These are phyloP conservation scores for Trametes cubensis DNA, from an alignment of 768 basidiomycete genomes.

Conservation along the genomic window DNA sequence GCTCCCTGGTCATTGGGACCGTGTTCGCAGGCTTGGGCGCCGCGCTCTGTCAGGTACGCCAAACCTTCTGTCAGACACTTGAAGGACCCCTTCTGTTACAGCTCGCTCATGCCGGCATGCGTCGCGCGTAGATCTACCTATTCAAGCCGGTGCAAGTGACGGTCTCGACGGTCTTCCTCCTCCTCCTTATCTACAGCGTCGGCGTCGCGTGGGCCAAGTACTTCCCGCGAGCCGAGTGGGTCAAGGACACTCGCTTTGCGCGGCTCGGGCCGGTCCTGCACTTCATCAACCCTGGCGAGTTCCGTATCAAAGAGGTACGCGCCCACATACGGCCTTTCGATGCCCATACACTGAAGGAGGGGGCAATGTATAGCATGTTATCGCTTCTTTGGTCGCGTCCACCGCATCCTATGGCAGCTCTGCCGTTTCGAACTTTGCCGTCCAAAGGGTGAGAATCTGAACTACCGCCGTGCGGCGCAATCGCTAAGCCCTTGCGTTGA, in stretches of 20 bases:
- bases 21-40: constrained; percentile 60
- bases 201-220: constrained; percentile 54
- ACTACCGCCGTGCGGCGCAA: no score
- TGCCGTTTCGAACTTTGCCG: constrained; percentile 62
- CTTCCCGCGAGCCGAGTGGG: constrained; percentile 45
- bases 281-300: constrained; percentile 61
- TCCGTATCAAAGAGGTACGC: constrained; percentile 59
- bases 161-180: constrained; percentile 59
- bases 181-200: constrained; percentile 55
- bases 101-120: background rate
- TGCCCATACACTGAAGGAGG: background rate
- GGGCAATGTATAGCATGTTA: constrained; percentile 48
- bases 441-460: constrained; percentile 54
- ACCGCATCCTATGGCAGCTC: constrained; percentile 56
- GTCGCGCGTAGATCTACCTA: constrained; percentile 48
- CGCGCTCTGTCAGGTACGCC: constrained; percentile 54
- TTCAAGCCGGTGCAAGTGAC: constrained; percentile 59
- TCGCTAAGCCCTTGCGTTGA: background rate
- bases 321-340: background rate
- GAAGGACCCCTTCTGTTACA: no score
- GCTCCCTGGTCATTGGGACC: constrained; percentile 59
- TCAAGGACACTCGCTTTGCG: constrained; percentile 48
- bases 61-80: background rate
- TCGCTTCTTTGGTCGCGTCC: constrained; percentile 58
- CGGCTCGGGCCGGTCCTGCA: constrained; percentile 44